Evolutionary conservation across 345 rosid species (phyloP).

Genomic region (Aegle marmelos): DNA sequence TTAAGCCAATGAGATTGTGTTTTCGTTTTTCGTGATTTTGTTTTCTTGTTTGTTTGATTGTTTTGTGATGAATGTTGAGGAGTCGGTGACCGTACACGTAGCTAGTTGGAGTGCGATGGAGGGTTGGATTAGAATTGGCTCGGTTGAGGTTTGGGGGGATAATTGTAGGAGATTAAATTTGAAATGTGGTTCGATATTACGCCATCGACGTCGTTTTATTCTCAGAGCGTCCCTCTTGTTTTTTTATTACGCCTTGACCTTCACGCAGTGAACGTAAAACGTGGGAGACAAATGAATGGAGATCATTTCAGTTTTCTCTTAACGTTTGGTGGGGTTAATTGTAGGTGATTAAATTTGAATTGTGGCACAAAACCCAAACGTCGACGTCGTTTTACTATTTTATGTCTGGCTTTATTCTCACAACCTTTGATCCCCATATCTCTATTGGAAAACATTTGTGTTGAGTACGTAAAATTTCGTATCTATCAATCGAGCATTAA

Average conservation of each 20-base stretch:
- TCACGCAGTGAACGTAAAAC: neutral
- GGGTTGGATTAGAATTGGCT: neutral
- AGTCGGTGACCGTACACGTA: neutral
- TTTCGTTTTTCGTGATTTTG: neutral
- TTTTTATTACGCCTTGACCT: neutral
- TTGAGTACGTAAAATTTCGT: too few relatives aligned
- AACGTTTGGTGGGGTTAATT: neutral
- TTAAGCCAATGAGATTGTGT: slow-evolving; percentile 27
- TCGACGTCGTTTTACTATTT: neutral
- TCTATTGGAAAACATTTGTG: too few relatives aligned
- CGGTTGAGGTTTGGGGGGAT: neutral
- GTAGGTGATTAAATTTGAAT: neutral
- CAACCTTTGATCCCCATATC: too few relatives aligned
- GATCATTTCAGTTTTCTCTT: too few relatives aligned
- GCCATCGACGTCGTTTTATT: neutral
- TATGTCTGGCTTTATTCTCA: too few relatives aligned
- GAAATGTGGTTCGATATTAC: neutral
- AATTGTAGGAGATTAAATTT: slow-evolving; percentile 6
- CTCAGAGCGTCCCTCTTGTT: neutral
- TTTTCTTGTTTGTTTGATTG: slow-evolving; percentile 3
- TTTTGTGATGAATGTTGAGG: neutral
- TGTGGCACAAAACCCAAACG: neutral
- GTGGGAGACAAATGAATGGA: neutral
- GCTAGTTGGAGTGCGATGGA: neutral
- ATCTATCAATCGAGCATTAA: too few relatives aligned